Percentiles rank a stretch among this genome's conserved stretches.
phyloP scores from a whole-genome alignment of 1,284 basidiomycete species.

The Agroathelia rolfsii region DNA sequence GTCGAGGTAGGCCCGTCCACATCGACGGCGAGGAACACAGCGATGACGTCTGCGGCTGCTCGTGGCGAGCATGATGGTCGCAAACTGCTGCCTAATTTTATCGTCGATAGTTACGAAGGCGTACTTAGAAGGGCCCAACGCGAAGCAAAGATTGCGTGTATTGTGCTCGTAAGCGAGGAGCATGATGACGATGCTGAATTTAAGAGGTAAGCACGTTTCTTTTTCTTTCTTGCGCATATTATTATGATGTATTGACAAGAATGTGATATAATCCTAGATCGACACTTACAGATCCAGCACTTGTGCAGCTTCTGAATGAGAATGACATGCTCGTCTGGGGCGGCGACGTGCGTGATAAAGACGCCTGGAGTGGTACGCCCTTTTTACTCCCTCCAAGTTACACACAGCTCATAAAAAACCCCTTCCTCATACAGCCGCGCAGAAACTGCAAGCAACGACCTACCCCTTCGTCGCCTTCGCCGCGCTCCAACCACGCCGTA shows the following conservation, averaged over 20 bases:
- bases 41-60: slow-evolving; percentile 13
- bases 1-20: slow-evolving; percentile 34
- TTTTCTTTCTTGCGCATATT: slow-evolving; percentile 1
- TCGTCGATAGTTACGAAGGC: slow-evolving; percentile 74
- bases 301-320: slow-evolving; percentile 58
- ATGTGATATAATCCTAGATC: slow-evolving; percentile 30
- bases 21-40: slow-evolving; percentile 21
- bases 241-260: not conserved
- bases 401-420: slow-evolving; percentile 3
- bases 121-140: slow-evolving; percentile 63
- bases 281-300: slow-evolving; percentile 65
- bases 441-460: slow-evolving; percentile 82
- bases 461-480: slow-evolving; percentile 91
- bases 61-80: slow-evolving; percentile 22
- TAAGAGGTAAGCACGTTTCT: slow-evolving; percentile 47
- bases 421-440: slow-evolving; percentile 43
- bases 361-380: slow-evolving; percentile 72
- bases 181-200: slow-evolving; percentile 86
- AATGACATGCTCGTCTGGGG: slow-evolving; percentile 78
- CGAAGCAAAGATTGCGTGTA: slow-evolving; percentile 68
- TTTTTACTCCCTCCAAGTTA: slow-evolving; percentile 3
- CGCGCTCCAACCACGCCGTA: slow-evolving; percentile 69
- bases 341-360: slow-evolving; percentile 71
- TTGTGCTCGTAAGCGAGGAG: slow-evolving; percentile 82
- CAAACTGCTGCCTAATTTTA: slow-evolving; percentile 70